Percentiles rank a stretch among this genome's conserved stretches.
phyloP scores from a whole-genome alignment of 192 early-diverging fungal species.

The Rhizophagus clarus region DNA sequence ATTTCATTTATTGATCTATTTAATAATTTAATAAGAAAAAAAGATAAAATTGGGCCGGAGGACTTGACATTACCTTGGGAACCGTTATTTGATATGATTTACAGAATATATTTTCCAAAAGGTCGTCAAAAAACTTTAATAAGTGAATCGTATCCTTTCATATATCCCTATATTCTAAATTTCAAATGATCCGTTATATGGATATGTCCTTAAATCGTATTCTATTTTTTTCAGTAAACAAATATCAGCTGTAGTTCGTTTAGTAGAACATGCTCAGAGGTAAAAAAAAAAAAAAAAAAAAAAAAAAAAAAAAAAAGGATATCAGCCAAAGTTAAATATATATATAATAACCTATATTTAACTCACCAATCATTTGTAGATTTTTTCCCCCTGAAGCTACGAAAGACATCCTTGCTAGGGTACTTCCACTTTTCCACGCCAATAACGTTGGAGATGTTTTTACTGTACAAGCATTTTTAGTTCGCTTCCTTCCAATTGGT shows the following conservation, averaged over 20 bases:
- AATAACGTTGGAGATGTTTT: conserved; percentile 65
- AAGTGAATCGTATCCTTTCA: conserved; percentile 51
- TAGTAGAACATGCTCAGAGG: conserved; percentile 54
- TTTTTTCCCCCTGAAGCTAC: conserved; percentile 72
- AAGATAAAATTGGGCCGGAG: conserved; percentile 61
- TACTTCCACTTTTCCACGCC: conserved; percentile 74
- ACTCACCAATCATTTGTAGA: conserved; percentile 31
- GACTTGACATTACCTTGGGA: conserved; percentile 76
- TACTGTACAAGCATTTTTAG: conserved; percentile 58
- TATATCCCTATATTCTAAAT: background rate
- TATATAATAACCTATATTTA: background rate
- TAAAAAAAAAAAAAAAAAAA: conserved; percentile 40
- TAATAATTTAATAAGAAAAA: conserved; percentile 49
- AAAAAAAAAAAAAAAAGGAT: conserved; percentile 35
- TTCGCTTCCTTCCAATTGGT: conserved; percentile 70
- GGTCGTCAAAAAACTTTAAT: conserved; percentile 64
- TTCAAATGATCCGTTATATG: conserved; percentile 2
- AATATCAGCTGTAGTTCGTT: conserved; percentile 47
- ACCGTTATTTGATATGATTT: conserved; percentile 67
- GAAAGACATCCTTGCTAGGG: conserved; percentile 74
- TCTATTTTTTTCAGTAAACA: conserved; percentile 47
- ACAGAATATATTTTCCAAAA: conserved; percentile 63
- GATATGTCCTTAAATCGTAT: background rate
- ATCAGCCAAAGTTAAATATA: conserved; percentile 35
- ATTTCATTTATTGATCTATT: background rate